A percentile compares a stretch with the other conserved stretches of the same genome.
Conservation (phyloP, 768 basidiomycete species). For the Panaeolus papilionaceus region DNA sequence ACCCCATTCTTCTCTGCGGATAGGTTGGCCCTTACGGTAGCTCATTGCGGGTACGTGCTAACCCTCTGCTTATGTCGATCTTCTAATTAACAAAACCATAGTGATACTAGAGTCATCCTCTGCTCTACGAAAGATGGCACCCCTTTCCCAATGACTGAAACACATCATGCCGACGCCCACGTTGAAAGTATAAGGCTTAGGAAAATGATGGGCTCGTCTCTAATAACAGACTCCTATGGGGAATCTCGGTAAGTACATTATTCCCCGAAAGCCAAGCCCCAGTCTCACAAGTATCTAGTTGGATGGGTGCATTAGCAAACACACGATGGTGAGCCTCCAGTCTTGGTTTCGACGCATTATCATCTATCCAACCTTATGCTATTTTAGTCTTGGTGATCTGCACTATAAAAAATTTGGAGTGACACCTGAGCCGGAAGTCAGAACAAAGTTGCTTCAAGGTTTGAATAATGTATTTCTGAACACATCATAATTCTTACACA, state of each 20-base stretch:
- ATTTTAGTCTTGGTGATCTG: conserved; percentile 80
- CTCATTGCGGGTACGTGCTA: conserved; percentile 84
- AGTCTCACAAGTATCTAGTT: conserved; percentile 49
- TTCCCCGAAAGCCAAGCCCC: not conserved
- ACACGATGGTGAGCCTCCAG: conserved; percentile 73
- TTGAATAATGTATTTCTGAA: conserved; percentile 20
- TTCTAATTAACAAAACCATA: conserved; percentile 33
- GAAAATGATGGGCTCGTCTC: conserved; percentile 86
- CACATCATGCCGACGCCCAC: conserved; percentile 92
- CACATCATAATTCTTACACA: not conserved
- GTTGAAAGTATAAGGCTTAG: conserved; percentile 86
- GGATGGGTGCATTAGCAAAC: conserved; percentile 95
- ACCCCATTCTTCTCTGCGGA: conserved; percentile 85
- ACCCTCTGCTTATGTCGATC: not conserved
- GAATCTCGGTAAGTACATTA: conserved; percentile 71
- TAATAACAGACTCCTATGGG: conserved; percentile 94
- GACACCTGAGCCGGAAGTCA: conserved; percentile 91
- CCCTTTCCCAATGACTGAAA: conserved; percentile 90
- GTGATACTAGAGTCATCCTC: conserved; percentile 89
- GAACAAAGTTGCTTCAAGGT: conserved; percentile 80
- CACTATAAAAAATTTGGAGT: conserved; percentile 91
- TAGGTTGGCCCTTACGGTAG: conserved; percentile 81
- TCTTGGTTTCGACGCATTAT: not conserved
- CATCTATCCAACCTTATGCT: not conserved
- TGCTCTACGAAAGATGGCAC: conserved; percentile 75